Base-by-base conservation (phyloP, 164 flowering plant species). In the Magnolia changhungtana region DNA sequence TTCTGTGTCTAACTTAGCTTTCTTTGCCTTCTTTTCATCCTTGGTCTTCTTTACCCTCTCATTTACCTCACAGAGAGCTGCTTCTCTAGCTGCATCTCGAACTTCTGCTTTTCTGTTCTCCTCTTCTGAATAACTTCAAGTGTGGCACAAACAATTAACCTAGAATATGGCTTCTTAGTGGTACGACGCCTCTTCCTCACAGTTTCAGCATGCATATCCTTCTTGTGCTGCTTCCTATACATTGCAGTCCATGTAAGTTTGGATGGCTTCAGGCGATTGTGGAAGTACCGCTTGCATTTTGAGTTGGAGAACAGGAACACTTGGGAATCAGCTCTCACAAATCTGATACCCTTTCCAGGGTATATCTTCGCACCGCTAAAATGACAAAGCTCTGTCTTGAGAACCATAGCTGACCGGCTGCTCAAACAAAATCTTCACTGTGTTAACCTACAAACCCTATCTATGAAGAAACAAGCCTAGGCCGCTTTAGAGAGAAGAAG, bases 201-300 rank as follows among this genome's bases (percentile, higher is more conserved):
- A 23, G 87, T 80, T 72, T 81, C 89, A 58, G 83, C 82, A 58
- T 87, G 86, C 19, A 85, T 74, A 72, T 85, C 87, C 89, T 88
- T 88, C 78, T 88, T 86, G 61, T 86, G 90, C 74, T 88, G 90
- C 82, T 88, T 88, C 77, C 90, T 77, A 81, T 85, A 88, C 87
- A 86, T 88, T 8, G 90, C 90, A 8, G 90, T 88, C 90, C 89
- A 88, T 6, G 92, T 88, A 76, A 92, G 93, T 87, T 92, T 92
- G 1, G 95, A 86, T 18, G 97, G 97, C 90, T 89, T 92, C 86
- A 92, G 72, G 8, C 86, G 76, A 80, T 90, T 92, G 88, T 90
- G 95, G 86, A 92, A 92, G 82, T 92, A 90, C 83, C 90, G 84
- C 86, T 90, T 92, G 86, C 97, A 92, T 85, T 92, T 90, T 7